Percentiles rank a stretch among this genome's conserved stretches.
Evolutionary conservation across 2,329 filamentous ascomycete genomes (phyloP).

Genomic region (Phaeosphaeria sp.): DNA sequence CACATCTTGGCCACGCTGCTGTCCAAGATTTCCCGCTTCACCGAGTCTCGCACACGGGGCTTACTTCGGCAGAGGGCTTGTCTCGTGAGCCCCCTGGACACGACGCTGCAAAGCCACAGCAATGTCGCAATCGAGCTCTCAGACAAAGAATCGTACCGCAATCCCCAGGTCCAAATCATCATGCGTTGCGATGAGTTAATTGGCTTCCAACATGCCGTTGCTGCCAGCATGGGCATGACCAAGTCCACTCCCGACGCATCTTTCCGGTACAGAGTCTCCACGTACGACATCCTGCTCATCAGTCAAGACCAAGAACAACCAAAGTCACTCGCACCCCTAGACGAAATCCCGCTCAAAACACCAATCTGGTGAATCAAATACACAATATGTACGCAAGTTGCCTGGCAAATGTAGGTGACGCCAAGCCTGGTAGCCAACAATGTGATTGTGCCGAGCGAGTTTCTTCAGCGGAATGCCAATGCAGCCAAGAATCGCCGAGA

Average conservation of each 20-base stretch:
- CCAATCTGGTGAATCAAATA: background rate
- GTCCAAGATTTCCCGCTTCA: background rate
- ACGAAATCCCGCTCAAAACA: background rate
- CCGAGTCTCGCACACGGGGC: background rate
- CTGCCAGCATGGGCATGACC: background rate
- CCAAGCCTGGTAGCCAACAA: background rate
- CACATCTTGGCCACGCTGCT: background rate
- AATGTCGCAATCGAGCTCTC: background rate
- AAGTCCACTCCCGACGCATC: background rate
- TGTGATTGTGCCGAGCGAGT: background rate
- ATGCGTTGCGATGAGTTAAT: background rate
- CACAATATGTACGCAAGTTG: background rate
- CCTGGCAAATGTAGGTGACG: background rate
- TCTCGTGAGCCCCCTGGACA: background rate
- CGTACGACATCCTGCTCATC: background rate
- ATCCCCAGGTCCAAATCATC: background rate
- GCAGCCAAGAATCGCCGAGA: background rate
- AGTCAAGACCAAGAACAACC: background rate
- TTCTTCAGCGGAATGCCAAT: background rate
- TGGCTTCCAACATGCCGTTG: background rate
- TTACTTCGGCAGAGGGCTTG: background rate
- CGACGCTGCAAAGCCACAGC: background rate
- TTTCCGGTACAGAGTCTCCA: background rate
- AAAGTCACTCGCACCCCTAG: background rate
- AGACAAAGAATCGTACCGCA: background rate